These are phyloP conservation scores for Plantago elongata DNA, from an alignment of 257 asterid genomes.

Conservation along the genomic window DNA sequence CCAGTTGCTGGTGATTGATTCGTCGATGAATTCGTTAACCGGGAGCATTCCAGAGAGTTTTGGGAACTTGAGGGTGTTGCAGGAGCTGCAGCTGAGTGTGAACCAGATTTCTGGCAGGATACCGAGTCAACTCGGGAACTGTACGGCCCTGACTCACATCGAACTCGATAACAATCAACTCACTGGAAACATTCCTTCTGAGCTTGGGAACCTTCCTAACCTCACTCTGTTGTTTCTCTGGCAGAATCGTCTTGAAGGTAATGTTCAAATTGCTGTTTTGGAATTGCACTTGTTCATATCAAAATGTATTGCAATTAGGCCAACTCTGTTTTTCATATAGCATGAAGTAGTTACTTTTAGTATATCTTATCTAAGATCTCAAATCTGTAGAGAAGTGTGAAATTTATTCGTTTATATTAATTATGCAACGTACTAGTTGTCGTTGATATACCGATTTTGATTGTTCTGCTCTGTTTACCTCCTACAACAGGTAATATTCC, in stretches of 20 bases:
- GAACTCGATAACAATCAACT: conserved; percentile 56
- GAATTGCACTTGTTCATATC: too few relatives aligned
- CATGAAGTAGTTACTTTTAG: too few relatives aligned
- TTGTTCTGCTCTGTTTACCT: too few relatives aligned
- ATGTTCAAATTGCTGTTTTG: neutral
- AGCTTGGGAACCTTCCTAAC: conserved; percentile 39
- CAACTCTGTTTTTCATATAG: too few relatives aligned
- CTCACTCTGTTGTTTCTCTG: conserved; percentile 44
- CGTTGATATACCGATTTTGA: too few relatives aligned
- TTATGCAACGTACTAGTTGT: too few relatives aligned
- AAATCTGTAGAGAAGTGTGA: too few relatives aligned
- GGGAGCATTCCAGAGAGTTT: conserved; percentile 45
- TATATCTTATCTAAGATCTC: too few relatives aligned
- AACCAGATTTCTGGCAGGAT: conserved; percentile 49
- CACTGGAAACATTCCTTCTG: conserved; percentile 46
- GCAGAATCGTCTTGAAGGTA: conserved; percentile 53
- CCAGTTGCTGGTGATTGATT: conserved; percentile 35
- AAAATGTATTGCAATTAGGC: too few relatives aligned
- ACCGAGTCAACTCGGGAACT: conserved; percentile 40
- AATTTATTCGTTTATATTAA: too few relatives aligned
- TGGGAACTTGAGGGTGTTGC: conserved; percentile 33
- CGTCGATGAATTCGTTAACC: conserved; percentile 44
- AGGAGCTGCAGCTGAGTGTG: conserved; percentile 45
- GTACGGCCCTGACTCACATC: conserved; percentile 41
- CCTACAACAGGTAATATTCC: conserved; percentile 36